Evolutionary conservation across 148 eudicot species (phyloP).

Genomic region (Amaranthus palmeri): DNA sequence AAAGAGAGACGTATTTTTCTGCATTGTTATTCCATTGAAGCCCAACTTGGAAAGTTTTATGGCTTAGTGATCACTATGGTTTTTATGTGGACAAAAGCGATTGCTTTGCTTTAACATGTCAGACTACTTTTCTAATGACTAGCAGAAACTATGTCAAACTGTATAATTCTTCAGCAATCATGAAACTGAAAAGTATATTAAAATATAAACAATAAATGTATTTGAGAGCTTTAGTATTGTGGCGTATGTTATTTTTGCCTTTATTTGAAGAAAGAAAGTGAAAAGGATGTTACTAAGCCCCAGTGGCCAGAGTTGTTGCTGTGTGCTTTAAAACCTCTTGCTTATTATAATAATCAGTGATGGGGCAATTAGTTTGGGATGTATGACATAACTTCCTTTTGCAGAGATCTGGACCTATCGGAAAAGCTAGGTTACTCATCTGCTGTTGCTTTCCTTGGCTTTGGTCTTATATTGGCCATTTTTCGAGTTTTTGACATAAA

Average conservation of each 20-base stretch:
- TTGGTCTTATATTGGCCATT: conserved; percentile 60
- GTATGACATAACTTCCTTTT: conserved; percentile 11
- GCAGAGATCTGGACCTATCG: conserved; percentile 69
- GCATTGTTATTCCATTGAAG: neutral
- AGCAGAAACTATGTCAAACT: neutral
- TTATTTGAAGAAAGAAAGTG: neutral
- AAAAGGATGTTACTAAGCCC: neutral
- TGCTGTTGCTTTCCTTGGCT: conserved; percentile 69
- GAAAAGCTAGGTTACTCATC: conserved; percentile 79
- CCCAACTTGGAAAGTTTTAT: neutral
- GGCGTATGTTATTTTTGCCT: neutral
- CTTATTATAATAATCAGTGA: neutral
- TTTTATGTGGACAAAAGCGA: neutral
- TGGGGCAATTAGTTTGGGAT: neutral
- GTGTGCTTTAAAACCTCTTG: neutral
- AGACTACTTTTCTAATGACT: neutral
- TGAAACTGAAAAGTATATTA: neutral
- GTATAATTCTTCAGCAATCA: neutral
- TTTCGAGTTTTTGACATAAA: conserved; percentile 57
- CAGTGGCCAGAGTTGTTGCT: neutral
- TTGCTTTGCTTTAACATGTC: neutral
- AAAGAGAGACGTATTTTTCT: neutral
- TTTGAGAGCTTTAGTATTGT: neutral
- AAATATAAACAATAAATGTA: neutral
- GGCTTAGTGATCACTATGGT: neutral